phyloP scores from a whole-genome alignment of 345 rosid genomes.

The Gossypium bickii region DNA sequence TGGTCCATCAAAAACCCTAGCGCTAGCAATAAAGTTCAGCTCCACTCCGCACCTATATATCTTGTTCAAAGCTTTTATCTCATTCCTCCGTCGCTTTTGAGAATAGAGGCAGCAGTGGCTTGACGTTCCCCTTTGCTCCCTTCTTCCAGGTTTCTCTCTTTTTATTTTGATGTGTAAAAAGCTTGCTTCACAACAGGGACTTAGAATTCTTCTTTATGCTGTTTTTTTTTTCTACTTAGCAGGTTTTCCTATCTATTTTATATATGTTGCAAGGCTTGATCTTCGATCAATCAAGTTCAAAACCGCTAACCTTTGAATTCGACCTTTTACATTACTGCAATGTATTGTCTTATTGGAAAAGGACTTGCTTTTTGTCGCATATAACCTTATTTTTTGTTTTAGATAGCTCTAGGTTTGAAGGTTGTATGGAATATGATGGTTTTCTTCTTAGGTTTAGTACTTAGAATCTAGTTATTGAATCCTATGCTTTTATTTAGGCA shows the following conservation, averaged over 20 bases:
- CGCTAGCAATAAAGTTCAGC: not conserved
- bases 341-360: not conserved
- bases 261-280: not conserved
- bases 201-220: not conserved
- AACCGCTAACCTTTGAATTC: not conserved
- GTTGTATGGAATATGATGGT: not conserved
- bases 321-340: not conserved
- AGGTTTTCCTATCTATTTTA: not conserved
- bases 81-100: not conserved
- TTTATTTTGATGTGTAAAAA: not conserved
- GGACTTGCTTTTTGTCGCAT: not conserved
- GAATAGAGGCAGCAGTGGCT: not conserved
- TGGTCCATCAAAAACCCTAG: not conserved
- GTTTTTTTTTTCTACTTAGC: not conserved
- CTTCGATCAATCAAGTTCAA: not conserved
- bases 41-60: not conserved
- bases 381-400: not conserved
- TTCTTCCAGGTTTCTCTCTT: not conserved
- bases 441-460: not conserved
- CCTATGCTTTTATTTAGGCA: not conserved
- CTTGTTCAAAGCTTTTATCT: not conserved
- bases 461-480: not conserved
- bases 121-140: not conserved
- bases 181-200: not conserved
- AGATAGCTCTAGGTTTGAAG: not conserved